Evolutionary conservation across 2,329 filamentous ascomycete genomes (phyloP).

Genomic region (Monosporascus sp.): DNA sequence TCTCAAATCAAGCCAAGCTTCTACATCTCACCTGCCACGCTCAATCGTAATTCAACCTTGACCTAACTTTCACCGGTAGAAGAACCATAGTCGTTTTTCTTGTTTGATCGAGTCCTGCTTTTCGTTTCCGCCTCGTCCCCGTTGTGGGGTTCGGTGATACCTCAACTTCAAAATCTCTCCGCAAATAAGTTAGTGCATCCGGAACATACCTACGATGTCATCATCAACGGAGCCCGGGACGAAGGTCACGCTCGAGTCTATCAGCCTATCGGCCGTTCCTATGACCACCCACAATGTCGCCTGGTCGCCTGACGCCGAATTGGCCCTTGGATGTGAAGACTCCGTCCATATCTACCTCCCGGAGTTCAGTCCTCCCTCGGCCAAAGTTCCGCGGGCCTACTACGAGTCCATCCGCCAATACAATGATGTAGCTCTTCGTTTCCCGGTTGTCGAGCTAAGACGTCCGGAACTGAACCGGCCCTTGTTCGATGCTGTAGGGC

Average conservation of each 20-base stretch:
- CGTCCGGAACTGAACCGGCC: constrained; percentile 22
- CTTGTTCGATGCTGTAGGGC: constrained; percentile 20
- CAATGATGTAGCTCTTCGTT: constrained; percentile 26
- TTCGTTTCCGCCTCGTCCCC: too few relatives aligned
- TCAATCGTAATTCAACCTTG: too few relatives aligned
- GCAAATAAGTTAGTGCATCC: background rate
- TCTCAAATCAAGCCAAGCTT: background rate
- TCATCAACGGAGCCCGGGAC: constrained; percentile 15
- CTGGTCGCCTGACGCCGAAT: constrained; percentile 54
- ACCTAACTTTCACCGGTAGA: too few relatives aligned
- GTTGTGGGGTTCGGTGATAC: too few relatives aligned
- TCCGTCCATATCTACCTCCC: constrained; percentile 47
- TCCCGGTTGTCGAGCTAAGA: constrained; percentile 22
- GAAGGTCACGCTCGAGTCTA: constrained; percentile 43
- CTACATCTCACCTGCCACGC: background rate
- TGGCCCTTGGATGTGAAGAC: constrained; percentile 53
- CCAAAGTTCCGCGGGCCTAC: background rate
- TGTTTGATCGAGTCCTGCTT: too few relatives aligned
- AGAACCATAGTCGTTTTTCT: too few relatives aligned
- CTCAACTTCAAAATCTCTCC: too few relatives aligned
- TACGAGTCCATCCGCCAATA: constrained; percentile 22
- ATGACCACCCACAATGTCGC: constrained; percentile 38
- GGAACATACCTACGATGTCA: constrained; percentile 6
- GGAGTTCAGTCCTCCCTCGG: constrained; percentile 28
- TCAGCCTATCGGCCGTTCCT: constrained; percentile 38